Evolutionary conservation across 1,284 basidiomycete species (phyloP), one percentile per base, ranked within the genome.

Genomic region (Ustilago esculenta): DNA sequence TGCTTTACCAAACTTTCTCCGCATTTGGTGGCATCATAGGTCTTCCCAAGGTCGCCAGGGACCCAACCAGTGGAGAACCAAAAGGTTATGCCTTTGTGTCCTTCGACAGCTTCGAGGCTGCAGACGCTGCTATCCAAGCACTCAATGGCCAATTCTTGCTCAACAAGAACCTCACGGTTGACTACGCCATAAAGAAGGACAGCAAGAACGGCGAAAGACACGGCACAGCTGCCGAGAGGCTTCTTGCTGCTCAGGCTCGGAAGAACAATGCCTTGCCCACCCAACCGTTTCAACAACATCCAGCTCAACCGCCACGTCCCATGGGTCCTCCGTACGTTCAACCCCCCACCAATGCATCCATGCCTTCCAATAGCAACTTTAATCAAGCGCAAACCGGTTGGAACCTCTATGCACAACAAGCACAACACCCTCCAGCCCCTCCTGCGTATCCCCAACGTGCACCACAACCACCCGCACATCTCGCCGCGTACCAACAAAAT

Each of bases 181-280:
- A 95, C 82, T 98, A 96, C 81, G 95, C 95, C 4, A 95, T 97
- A 87, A 98, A 98, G 84, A 98, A 98, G 85, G 96, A 98, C 77
- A 92, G 92, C 52, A 97, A 98, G 83, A 94, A 94, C n/a, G 78
- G 78, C n/a, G 95, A 98, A 83, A 88, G 94, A 15, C 96, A 98
- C 79, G 96, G 95, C 32, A 96, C 94, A 4, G 86, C 91, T 18
- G 94, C 96, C 2, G 95, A 98, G 84, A 89, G 95, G 60, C 87
- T 98, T 40, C 88, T 98, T 69, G 94, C 95, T 2, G 89, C 92
- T 2, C 94, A 98, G 83, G 95, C 96, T 34, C 88, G 93, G 75
- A 95, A 95, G 83, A 94, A 95, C 83, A 93, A 93, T 69, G 91
- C 91, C 1, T 85, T 93, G 2, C 92, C 92, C 3, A 17, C 72